Conservation (phyloP, 192 early-diverging fungal genomes). For the Spinellus fusiger region DNA sequence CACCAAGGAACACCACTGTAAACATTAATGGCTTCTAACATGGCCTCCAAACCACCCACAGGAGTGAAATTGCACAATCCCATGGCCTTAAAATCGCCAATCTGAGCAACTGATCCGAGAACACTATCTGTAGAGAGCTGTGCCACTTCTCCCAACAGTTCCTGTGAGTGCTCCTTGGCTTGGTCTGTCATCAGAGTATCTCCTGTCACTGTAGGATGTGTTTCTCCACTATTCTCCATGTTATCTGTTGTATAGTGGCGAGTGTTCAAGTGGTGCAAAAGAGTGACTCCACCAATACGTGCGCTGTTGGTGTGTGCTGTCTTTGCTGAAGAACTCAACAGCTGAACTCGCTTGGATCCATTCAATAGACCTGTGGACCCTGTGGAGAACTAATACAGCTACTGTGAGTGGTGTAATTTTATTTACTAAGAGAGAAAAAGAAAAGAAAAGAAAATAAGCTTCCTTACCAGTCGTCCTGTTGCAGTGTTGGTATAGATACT, state of each 20-base stretch:
- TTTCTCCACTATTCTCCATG: background rate
- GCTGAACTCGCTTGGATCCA: background rate
- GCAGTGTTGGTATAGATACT: background rate
- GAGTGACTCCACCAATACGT: background rate
- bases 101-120: slow-evolving; percentile 52
- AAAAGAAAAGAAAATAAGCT: no score
- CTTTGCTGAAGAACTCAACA: background rate
- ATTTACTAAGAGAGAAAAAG: no score
- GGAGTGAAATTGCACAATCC: slow-evolving; percentile 72
- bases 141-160: background rate
- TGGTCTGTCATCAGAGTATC: slow-evolving; percentile 17
- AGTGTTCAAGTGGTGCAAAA: background rate
- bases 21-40: slow-evolving; percentile 77
- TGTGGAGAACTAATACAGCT: background rate
- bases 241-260: slow-evolving; percentile 11
- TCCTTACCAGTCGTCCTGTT: no score
- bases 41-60: slow-evolving; percentile 61
- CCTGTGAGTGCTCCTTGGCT: background rate
- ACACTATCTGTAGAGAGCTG: slow-evolving; percentile 30
- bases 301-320: background rate
- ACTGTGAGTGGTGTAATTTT: background rate
- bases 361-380: background rate
- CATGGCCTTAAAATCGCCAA: slow-evolving; percentile 81
- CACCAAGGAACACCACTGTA: slow-evolving; percentile 89
- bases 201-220: background rate